A percentile compares a stretch with the other conserved stretches of the same genome.
Conservation (phyloP, 495 filamentous ascomycete genomes). For the Aspergillus diversus region DNA sequence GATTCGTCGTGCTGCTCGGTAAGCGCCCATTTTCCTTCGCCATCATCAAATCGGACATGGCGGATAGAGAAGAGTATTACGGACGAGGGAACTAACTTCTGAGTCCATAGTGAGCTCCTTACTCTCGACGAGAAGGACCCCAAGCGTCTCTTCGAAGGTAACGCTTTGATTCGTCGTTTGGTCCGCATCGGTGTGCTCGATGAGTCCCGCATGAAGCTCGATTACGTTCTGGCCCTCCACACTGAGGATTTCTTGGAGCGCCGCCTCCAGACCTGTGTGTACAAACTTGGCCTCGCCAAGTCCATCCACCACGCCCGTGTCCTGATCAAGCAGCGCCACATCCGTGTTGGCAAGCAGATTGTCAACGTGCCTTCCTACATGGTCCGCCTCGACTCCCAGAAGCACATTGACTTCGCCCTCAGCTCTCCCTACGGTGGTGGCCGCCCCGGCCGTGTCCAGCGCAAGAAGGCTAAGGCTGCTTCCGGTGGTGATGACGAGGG, state of each 20-base stretch:
- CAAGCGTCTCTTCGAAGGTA: slow-evolving; percentile 99
- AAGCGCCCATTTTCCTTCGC: slow-evolving; percentile 39
- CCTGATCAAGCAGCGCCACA: slow-evolving; percentile 97
- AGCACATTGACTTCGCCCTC: slow-evolving; percentile 99
- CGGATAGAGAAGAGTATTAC: too few relatives aligned
- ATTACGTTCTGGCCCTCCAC: slow-evolving; percentile 99
- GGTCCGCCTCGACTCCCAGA: slow-evolving; percentile 99
- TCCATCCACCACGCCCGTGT: slow-evolving; percentile 99
- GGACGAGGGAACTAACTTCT: too few relatives aligned
- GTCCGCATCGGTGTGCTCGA: slow-evolving; percentile 99
- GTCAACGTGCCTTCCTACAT: slow-evolving; percentile 99
- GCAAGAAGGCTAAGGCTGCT: slow-evolving; percentile 98
- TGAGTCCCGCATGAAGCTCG: slow-evolving; percentile 99
- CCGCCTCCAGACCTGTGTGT: slow-evolving; percentile 98
- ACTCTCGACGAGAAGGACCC: slow-evolving; percentile 99
- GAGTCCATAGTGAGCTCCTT: slow-evolving; percentile 81
- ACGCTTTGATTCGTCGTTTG: slow-evolving; percentile 99
- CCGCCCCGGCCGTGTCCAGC: slow-evolving; percentile 91
- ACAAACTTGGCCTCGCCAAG: slow-evolving; percentile 99
- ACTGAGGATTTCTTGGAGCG: slow-evolving; percentile 99
- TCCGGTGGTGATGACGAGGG: slow-evolving; percentile 83
- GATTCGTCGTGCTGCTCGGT: slow-evolving; percentile 99
- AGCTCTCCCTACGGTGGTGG: slow-evolving; percentile 97
- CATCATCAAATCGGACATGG: neutral
- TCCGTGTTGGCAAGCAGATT: slow-evolving; percentile 99